Evolutionary conservation across 257 asterid species (phyloP).

Genomic region (Oldenlandia corymbosa): DNA sequence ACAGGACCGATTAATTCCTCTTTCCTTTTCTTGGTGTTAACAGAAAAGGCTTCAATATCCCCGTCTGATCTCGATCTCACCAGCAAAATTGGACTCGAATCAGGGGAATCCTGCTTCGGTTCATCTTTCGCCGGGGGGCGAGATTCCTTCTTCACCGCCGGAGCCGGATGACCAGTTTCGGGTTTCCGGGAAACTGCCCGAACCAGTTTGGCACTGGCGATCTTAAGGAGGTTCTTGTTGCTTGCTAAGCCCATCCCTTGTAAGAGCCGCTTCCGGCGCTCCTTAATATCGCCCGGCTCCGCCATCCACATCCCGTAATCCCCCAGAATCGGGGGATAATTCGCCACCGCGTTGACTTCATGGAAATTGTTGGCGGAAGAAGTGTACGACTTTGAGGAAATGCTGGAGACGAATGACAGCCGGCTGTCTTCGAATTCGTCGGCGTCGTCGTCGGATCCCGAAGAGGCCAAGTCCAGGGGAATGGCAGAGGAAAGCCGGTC

Average conservation of each 20-base stretch:
- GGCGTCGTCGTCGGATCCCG: slow-evolving; percentile 52
- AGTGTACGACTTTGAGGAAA: slow-evolving; percentile 37
- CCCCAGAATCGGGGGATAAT: slow-evolving; percentile 25
- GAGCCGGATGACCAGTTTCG: background rate
- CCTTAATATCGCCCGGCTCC: slow-evolving; percentile 82
- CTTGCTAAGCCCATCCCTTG: slow-evolving; percentile 93
- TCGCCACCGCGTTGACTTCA: slow-evolving; percentile 15
- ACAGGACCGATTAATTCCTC: slow-evolving; percentile 64
- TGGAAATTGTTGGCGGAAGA: slow-evolving; percentile 29
- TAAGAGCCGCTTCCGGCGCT: slow-evolving; percentile 70
- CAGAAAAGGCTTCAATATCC: slow-evolving; percentile 52
- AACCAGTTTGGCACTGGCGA: slow-evolving; percentile 44
- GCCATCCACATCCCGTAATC: slow-evolving; percentile 83
- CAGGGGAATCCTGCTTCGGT: slow-evolving; percentile 15
- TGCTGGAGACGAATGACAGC: slow-evolving; percentile 55
- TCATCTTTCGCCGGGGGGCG: slow-evolving; percentile 16
- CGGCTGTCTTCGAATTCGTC: slow-evolving; percentile 75
- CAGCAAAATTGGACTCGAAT: slow-evolving; percentile 29
- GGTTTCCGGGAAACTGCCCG: slow-evolving; percentile 31
- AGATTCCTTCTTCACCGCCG: slow-evolving; percentile 19
- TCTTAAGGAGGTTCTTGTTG: slow-evolving; percentile 49
- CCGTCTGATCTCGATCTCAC: slow-evolving; percentile 90
- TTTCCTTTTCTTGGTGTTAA: slow-evolving; percentile 52
- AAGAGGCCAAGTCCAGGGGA: slow-evolving; percentile 44
- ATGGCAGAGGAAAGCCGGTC: slow-evolving; percentile 53